These are phyloP conservation scores for Heterobasidion irregulare DNA, from an alignment of 1,284 basidiomycete genomes.

Conservation along the genomic window DNA sequence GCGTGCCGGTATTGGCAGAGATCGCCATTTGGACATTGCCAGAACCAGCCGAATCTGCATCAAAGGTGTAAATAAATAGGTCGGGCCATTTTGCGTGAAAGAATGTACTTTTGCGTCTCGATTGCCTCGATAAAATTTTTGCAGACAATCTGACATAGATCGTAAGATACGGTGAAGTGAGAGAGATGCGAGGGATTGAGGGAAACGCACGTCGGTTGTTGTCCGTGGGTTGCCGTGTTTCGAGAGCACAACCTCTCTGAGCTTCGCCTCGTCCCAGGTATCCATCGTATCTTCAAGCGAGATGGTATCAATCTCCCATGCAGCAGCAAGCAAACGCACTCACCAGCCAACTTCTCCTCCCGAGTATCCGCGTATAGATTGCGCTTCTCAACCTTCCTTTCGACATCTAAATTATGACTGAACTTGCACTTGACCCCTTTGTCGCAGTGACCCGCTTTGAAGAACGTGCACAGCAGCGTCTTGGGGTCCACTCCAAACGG, in stretches of 20 bases:
- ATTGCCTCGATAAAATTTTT: constrained; percentile 97
- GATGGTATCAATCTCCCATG: constrained; percentile 1
- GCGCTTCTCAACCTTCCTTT: constrained; percentile 92
- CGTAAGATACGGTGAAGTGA: not conserved
- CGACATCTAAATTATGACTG: constrained; percentile 87
- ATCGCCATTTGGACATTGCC: constrained; percentile 85
- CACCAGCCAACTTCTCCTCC: constrained; percentile 73
- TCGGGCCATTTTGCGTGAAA: not conserved
- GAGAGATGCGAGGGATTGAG: constrained; percentile 1
- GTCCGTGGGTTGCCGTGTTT: constrained; percentile 90
- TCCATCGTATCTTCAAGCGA: constrained; percentile 84
- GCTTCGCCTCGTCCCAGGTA: constrained; percentile 93
- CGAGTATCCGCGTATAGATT: constrained; percentile 90
- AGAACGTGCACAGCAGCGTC: constrained; percentile 83
- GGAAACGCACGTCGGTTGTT: constrained; percentile 74
- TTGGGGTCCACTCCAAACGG: constrained; percentile 96
- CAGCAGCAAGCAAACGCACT: constrained; percentile 14
- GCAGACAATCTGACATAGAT: constrained; percentile 77
- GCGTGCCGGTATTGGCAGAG: constrained; percentile 95
- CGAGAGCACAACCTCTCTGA: constrained; percentile 79
- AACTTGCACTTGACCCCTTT: constrained; percentile 95
- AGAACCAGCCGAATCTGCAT: constrained; percentile 83
- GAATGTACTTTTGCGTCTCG: constrained; percentile 76
- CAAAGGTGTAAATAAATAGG: constrained; percentile 13
- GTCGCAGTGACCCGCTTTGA: constrained; percentile 83